These are phyloP conservation scores for Pezicula neosporulosa DNA, from an alignment of 2,329 filamentous ascomycete genomes.

Conservation along the genomic window DNA sequence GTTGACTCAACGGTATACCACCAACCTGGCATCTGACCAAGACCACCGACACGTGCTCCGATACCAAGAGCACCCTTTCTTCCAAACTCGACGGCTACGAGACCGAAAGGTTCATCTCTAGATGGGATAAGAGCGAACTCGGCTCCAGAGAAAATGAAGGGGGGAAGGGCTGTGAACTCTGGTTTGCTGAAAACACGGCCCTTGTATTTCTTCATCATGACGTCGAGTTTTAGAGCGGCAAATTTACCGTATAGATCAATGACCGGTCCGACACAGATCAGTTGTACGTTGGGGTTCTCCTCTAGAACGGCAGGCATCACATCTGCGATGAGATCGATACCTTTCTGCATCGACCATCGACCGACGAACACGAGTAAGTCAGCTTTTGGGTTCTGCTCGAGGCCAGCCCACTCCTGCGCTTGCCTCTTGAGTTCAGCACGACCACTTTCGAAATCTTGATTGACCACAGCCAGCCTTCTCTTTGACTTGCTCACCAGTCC, in stretches of 20 bases:
- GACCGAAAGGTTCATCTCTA: conserved; percentile 65
- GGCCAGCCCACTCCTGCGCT: conserved; percentile 65
- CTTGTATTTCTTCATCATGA: conserved; percentile 63
- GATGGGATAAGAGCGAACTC: conserved; percentile 68
- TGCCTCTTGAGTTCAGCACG: conserved; percentile 33
- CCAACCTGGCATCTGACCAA: conserved; percentile 70
- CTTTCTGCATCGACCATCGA: conserved; percentile 68
- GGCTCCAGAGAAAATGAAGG: conserved; percentile 64
- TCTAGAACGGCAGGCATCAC: conserved; percentile 62
- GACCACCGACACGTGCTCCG: conserved; percentile 61
- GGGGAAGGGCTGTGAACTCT: conserved; percentile 62
- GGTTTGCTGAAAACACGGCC: conserved; percentile 64
- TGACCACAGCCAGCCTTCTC: neutral
- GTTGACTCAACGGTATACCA: conserved; percentile 68
- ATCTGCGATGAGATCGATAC: conserved; percentile 66
- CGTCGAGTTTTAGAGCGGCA: conserved; percentile 60
- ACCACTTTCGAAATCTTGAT: neutral
- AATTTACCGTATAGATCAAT: conserved; percentile 69
- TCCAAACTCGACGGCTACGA: conserved; percentile 67
- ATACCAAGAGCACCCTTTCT: conserved; percentile 66
- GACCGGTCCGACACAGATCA: conserved; percentile 62
- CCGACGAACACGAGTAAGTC: conserved; percentile 68
- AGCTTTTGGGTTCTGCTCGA: conserved; percentile 57
- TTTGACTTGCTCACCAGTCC: conserved; percentile 54
- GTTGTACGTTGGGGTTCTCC: conserved; percentile 53